These are phyloP conservation scores for Ustilago trichophora DNA, from an alignment of 1,284 basidiomycete species.

Conservation along the genomic window DNA sequence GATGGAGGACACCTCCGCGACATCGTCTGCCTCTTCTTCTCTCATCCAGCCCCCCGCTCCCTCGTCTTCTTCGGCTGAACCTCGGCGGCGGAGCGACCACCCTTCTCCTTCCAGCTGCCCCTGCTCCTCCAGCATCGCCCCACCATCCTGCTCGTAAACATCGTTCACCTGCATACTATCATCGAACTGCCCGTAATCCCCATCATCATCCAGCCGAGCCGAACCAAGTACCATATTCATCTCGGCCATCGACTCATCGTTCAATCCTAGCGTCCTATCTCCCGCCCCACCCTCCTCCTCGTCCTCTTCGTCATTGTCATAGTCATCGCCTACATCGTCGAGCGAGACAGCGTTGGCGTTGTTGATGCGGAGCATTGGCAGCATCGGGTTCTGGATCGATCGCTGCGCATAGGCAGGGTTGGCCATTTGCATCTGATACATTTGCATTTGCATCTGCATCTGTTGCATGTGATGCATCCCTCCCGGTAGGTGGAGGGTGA, in stretches of 20 bases:
- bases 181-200: slow-evolving; percentile 24
- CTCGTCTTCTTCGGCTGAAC: slow-evolving; percentile 10
- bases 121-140: slow-evolving; percentile 5
- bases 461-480: slow-evolving; percentile 36
- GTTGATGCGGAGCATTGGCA: slow-evolving; percentile 40
- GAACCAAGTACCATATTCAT: slow-evolving; percentile 59
- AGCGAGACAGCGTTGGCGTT: slow-evolving; percentile 48
- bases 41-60: background rate
- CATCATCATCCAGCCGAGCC: slow-evolving; percentile 38
- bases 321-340: slow-evolving; percentile 55
- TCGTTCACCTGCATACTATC: slow-evolving; percentile 24
- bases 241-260: slow-evolving; percentile 60
- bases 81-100: slow-evolving; percentile 27
- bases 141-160: slow-evolving; percentile 14
- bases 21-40: slow-evolving; percentile 33
- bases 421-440: slow-evolving; percentile 27
- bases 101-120: slow-evolving; percentile 1
- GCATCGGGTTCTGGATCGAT: too few relatives aligned
- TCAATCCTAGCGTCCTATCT: slow-evolving; percentile 47
- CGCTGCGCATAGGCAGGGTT: slow-evolving; percentile 13
- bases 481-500: slow-evolving; percentile 24
- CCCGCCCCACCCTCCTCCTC: slow-evolving; percentile 17
- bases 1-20: slow-evolving; percentile 38
- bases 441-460: slow-evolving; percentile 36
- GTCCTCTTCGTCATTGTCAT: slow-evolving; percentile 32